A percentile compares a stretch with the other conserved stretches of the same genome.
Evolutionary conservation across 2,329 filamentous ascomycete genomes (phyloP).

Genomic region (Diatrype stigma): DNA sequence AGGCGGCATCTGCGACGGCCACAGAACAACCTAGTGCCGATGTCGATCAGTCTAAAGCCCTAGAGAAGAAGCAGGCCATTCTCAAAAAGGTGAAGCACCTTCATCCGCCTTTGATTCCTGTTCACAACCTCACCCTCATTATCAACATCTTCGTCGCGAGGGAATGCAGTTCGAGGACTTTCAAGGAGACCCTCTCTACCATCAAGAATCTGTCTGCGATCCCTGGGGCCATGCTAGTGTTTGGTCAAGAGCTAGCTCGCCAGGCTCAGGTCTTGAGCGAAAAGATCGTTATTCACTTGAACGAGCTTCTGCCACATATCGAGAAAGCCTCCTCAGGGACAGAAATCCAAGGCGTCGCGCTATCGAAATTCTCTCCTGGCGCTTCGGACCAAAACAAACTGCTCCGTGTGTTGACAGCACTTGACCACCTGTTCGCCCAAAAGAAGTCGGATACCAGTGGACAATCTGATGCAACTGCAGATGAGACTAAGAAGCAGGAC

Average conservation of each 20-base stretch:
- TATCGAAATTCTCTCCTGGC: conserved; percentile 92
- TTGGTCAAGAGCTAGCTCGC: conserved; percentile 86
- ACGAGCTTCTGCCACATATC: conserved; percentile 81
- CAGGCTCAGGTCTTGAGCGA: conserved; percentile 83
- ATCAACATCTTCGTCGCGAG: conserved; percentile 94
- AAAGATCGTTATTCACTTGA: conserved; percentile 78
- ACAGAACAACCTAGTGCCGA: conserved; percentile 24
- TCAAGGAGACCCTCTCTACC: conserved; percentile 95
- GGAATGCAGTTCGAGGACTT: conserved; percentile 96
- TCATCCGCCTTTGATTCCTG: conserved; percentile 78
- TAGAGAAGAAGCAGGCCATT: conserved; percentile 36
- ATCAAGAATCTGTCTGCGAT: conserved; percentile 97
- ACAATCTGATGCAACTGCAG: conserved; percentile 47
- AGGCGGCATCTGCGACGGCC: conserved; percentile 21
- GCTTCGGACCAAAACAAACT: conserved; percentile 97
- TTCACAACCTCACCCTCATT: conserved; percentile 87
- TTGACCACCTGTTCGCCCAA: conserved; percentile 93
- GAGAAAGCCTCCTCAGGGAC: conserved; percentile 82
- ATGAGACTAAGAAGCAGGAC: conserved; percentile 68
- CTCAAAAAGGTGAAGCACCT: conserved; percentile 56
- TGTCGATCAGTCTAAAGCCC: conserved; percentile 31
- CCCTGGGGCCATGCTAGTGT: conserved; percentile 81
- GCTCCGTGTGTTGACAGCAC: conserved; percentile 82
- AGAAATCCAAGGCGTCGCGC: conserved; percentile 89
- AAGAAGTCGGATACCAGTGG: conserved; percentile 46